Base-by-base conservation (phyloP, 257 asterid species). In the Solanum etuberosum region DNA sequence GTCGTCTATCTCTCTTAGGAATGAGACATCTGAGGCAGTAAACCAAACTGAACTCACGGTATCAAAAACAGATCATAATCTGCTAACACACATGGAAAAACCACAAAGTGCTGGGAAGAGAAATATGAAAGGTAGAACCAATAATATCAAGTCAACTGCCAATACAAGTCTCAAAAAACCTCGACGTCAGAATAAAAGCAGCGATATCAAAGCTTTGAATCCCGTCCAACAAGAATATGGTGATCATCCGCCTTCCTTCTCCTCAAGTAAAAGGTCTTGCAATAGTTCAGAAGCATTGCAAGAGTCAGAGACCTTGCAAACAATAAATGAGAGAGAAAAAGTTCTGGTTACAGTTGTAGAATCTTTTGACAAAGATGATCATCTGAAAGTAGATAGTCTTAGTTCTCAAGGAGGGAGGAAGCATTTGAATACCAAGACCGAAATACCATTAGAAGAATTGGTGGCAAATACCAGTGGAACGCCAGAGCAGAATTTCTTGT, bases 381-480 rank as follows among this genome's bases (percentile, higher is more conserved):
- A 90, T 87, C 90, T 43, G 42, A 87, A 89, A 86, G 88, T 72
- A 86, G 90, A 88, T 88, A 87, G 77, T 72, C 77, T 83, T 84
- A 85, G 81, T 42, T 70, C 72, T 61, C 88, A 35, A 43, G 92
- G 90, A 80, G 91, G 87, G 88, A 88, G 71, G 43, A 84, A 90
- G 48, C 87, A 63, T 86, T 34, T 84, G 86, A 68, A 88, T 77
- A 84, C 90, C 63, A 85, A 74, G 46, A 87, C 83, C 31, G 77
- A 83, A 86, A 11, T 78, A 32, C 87, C 86, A 43, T 57, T 57
- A 48, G 84, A 88, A 87, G 87, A 73, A 87, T 87, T 68, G 94
- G 95, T 93, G 84, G 94, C 97, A 87, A 92, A 92, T 93, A 91
- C 86, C 83, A 93, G 93, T 87, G 94, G 92, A 84, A 89, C 91